Percentiles rank a stretch among this genome's conserved stretches.
phyloP scores from a whole-genome alignment of 2,329 filamentous ascomycete species.

The Lizonia empirigonia region DNA sequence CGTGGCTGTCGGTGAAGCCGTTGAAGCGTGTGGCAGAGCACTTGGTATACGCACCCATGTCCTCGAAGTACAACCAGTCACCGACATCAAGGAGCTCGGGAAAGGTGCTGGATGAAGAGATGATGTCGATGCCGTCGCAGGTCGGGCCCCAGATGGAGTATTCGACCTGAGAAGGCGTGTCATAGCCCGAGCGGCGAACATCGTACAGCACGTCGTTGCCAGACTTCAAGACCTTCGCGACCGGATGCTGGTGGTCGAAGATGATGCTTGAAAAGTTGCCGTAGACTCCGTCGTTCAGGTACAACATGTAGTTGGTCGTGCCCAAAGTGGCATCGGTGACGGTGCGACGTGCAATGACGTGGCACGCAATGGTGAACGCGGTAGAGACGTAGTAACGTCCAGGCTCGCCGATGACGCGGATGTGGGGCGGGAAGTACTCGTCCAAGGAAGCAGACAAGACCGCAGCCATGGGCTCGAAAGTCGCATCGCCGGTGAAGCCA shows the following conservation, averaged over 20 bases:
- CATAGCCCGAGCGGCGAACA: conserved; percentile 42
- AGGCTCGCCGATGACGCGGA: conserved; percentile 93
- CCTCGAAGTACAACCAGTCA: conserved; percentile 98
- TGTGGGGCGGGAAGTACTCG: conserved; percentile 79
- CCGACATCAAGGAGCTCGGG: conserved; percentile 81
- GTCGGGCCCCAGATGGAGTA: conserved; percentile 99
- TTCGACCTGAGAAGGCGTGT: conserved; percentile 65
- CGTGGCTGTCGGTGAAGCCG: conserved; percentile 89
- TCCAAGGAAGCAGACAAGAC: conserved; percentile 82
- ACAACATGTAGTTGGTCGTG: conserved; percentile 88
- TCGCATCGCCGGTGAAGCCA: conserved; percentile 88
- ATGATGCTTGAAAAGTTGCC: conserved; percentile 99
- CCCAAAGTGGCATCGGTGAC: conserved; percentile 72
- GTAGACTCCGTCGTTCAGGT: conserved; percentile 96
- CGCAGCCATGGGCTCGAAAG: conserved; percentile 86
- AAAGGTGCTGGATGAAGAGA: conserved; percentile 80
- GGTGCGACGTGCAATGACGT: conserved; percentile 92
- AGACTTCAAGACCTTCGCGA: conserved; percentile 77
- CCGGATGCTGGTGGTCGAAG: conserved; percentile 94
- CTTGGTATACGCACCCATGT: conserved; percentile 99
- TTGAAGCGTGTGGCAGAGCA: conserved; percentile 98
- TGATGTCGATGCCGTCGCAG: conserved; percentile 96
- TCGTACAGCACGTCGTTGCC: conserved; percentile 63
- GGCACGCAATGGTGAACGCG: conserved; percentile 93
- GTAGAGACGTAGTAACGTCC: conserved; percentile 94